A percentile compares a stretch with the other conserved stretches of the same genome.
phyloP scores from a whole-genome alignment of 139 green algal species.

The Chlorella sp. region DNA sequence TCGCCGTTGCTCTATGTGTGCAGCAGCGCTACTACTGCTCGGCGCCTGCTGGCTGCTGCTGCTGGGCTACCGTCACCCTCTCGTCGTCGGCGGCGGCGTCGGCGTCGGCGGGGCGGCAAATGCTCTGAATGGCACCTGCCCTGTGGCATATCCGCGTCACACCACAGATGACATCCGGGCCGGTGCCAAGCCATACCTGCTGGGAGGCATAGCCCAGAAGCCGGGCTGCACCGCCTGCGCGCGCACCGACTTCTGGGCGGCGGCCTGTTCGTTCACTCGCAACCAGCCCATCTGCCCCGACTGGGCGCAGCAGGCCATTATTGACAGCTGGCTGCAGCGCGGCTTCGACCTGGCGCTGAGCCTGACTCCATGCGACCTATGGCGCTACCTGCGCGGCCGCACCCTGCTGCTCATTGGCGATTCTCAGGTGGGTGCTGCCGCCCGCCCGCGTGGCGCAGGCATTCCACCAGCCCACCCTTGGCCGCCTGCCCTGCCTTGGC shows the following conservation, averaged over 20 bases:
- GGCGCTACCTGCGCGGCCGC: conserved; percentile 22
- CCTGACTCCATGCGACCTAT: conserved; percentile 40
- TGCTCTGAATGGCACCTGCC: not conserved
- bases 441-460: not conserved
- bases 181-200: not conserved
- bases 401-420: conserved; percentile 40
- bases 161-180: not conserved
- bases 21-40: too few relatives aligned
- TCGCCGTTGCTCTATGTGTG: too few relatives aligned
- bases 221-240: conserved; percentile 5
- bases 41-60: too few relatives aligned
- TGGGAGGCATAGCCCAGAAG: not conserved
- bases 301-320: not conserved
- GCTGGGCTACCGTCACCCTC: too few relatives aligned
- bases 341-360: not conserved
- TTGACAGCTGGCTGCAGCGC: not conserved
- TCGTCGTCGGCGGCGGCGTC: too few relatives aligned
- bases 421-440: not conserved
- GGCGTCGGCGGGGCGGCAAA: too few relatives aligned
- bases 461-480: too few relatives aligned
- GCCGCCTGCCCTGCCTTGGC: too few relatives aligned
- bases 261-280: not conserved
- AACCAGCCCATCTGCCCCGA: not conserved
- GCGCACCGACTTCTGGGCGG: not conserved
- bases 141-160: not conserved